phyloP scores from a whole-genome alignment of 805 yeast genomes.

The Tetrapisispora arboricola region DNA sequence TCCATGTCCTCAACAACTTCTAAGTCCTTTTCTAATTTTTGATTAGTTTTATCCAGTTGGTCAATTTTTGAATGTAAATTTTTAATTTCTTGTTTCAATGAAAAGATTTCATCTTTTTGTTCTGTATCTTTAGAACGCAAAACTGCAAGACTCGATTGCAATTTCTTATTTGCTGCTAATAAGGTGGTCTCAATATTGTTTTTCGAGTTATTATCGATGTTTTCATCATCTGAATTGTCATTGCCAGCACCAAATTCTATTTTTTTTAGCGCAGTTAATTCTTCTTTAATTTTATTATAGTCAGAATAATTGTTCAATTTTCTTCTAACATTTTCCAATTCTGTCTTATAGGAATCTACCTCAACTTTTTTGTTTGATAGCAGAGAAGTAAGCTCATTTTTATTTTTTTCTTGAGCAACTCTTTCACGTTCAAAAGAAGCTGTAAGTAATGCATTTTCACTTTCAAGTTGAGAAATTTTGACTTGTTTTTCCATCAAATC shows the following conservation, averaged over 20 bases:
- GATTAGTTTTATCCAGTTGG: conserved; percentile 38
- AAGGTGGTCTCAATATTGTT: conserved; percentile 46
- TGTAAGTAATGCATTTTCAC: conserved; percentile 48
- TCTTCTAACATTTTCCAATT: conserved; percentile 39
- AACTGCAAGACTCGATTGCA: conserved; percentile 60
- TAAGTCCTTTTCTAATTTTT: conserved; percentile 66
- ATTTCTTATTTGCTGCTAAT: conserved; percentile 58
- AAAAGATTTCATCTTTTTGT: conserved; percentile 31
- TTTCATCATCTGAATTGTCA: conserved; percentile 15
- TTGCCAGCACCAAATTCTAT: conserved; percentile 59
- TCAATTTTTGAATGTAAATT: conserved; percentile 31
- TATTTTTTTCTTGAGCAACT: conserved; percentile 9
- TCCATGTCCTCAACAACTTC: conserved; percentile 42
- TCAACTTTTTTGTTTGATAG: conserved; percentile 37
- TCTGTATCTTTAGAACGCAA: conserved; percentile 50
- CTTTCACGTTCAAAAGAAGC: conserved; percentile 25
- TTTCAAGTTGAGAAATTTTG: conserved; percentile 38
- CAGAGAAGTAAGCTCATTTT: conserved; percentile 24
- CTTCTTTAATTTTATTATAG: conserved; percentile 73
- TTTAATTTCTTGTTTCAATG: conserved; percentile 32
- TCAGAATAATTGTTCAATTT: conserved; percentile 47
- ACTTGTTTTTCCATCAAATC: conserved; percentile 32
- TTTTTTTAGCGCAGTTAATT: conserved; percentile 58
- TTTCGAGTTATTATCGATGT: conserved; percentile 10
- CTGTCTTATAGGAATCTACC: conserved; percentile 37